Conservation (phyloP, 305 asterid genomes). For the Fraxinus baroniana region DNA sequence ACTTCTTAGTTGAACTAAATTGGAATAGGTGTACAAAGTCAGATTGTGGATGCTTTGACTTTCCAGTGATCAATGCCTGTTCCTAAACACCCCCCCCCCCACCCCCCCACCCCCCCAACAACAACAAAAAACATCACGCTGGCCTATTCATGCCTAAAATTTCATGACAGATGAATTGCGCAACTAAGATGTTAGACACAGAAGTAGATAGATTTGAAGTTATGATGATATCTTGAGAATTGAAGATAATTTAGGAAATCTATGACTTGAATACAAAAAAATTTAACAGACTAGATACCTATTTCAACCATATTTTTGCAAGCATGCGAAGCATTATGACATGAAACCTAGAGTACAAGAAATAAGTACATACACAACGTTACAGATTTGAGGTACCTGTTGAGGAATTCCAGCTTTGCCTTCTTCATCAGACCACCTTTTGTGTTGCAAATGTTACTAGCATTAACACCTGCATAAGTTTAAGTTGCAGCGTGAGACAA, state of each 20-base stretch:
- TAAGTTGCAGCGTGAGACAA: not conserved
- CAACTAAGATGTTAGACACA: not conserved
- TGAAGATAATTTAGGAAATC: not conserved
- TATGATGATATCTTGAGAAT: not conserved
- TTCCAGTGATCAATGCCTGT: no score
- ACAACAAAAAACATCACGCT: no score
- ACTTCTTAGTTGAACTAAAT: no score
- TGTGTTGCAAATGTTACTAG: constrained; percentile 57
- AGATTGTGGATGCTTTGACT: not conserved
- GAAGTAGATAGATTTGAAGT: not conserved
- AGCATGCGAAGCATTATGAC: not conserved
- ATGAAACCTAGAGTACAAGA: not conserved
- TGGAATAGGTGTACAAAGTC: not conserved
- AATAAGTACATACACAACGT: not conserved
- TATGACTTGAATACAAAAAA: not conserved
- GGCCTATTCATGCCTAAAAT: not conserved
- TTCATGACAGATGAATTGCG: not conserved
- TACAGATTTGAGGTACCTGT: constrained; percentile 47
- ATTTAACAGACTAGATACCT: not conserved
- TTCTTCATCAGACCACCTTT: constrained; percentile 86
- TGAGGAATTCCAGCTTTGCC: constrained; percentile 74
- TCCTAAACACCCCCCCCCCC: not conserved
- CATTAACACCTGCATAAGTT: constrained; percentile 35
- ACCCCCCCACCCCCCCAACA: not conserved
- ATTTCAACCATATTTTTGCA: not conserved